These are phyloP conservation scores for Globisporangium spinosum DNA, from an alignment of 352 stramenopile genomes.

Conservation along the genomic window DNA sequence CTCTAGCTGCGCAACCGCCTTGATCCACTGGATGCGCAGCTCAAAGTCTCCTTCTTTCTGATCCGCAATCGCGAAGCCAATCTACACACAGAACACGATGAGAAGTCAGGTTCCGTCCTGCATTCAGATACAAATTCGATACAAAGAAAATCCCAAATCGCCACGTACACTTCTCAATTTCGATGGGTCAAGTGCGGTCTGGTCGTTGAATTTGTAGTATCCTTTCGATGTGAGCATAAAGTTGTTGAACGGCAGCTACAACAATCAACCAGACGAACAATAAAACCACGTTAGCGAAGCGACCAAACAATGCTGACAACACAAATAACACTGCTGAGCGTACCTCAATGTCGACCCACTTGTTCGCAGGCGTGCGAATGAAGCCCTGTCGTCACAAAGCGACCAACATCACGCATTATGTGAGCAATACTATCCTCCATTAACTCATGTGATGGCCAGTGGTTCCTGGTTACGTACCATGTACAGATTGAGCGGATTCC, in stretches of 20 bases:
- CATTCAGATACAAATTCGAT: background rate
- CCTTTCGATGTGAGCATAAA: conserved; percentile 83
- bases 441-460: background rate
- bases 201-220: conserved; percentile 80
- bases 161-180: conserved; percentile 68
- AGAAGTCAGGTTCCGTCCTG: background rate
- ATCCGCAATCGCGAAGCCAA: conserved; percentile 83
- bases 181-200: conserved; percentile 63
- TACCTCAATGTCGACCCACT: conserved; percentile 85
- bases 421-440: background rate
- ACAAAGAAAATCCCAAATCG: background rate
- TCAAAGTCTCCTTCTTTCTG: conserved; percentile 86
- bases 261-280: background rate
- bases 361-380: conserved; percentile 67
- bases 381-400: conserved; percentile 43
- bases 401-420: conserved; percentile 5
- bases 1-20: conserved; percentile 68
- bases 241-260: conserved; percentile 65
- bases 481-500: conserved; percentile 86
- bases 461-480: conserved; percentile 40
- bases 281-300: background rate
- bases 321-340: background rate
- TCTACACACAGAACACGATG: conserved; percentile 25
- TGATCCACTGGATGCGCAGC: conserved; percentile 84
- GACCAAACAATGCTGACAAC: background rate